phyloP scores from a whole-genome alignment of 331 rosid genomes.

The Malus hybrid region DNA sequence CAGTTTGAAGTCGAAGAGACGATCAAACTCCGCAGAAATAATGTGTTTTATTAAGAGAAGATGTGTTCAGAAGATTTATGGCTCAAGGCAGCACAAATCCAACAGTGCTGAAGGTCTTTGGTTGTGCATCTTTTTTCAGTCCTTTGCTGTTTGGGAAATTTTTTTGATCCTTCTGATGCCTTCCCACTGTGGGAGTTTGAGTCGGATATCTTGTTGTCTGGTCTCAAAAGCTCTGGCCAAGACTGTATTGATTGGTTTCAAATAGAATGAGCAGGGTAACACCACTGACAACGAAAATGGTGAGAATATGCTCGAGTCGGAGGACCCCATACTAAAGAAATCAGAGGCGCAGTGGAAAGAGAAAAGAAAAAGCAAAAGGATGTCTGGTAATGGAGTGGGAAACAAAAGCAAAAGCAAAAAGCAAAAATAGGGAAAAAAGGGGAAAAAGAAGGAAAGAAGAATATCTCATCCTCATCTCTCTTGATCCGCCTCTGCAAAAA shows the following conservation, averaged over 20 bases:
- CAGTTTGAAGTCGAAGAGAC: conserved; percentile 60
- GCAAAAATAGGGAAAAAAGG: no score
- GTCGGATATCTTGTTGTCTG: conserved; percentile 57
- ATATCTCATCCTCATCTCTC: no score
- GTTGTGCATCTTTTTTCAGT: conserved; percentile 79
- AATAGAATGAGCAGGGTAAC: conserved; percentile 15
- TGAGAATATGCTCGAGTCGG: no score
- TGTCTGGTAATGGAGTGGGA: no score
- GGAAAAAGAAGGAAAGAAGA: no score
- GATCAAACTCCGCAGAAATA: conserved; percentile 69
- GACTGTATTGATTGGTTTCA: conserved; percentile 66
- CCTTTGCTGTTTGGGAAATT: conserved; percentile 86
- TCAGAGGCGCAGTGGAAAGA: no score
- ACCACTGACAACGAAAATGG: no score
- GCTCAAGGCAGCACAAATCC: conserved; percentile 33
- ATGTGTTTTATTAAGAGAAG: conserved; percentile 72
- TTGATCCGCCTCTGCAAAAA: no score
- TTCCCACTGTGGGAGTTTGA: conserved; percentile 96
- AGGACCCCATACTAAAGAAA: no score
- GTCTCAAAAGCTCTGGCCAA: conserved; percentile 48
- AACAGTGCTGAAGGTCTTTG: conserved; percentile 50
- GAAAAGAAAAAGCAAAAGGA: no score
- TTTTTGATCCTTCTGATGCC: conserved; percentile 93
- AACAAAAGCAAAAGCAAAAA: no score
- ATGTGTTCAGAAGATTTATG: conserved; percentile 59